phyloP scores from a whole-genome alignment of 192 early-diverging fungal species.

The Geranomyces variabilis region DNA sequence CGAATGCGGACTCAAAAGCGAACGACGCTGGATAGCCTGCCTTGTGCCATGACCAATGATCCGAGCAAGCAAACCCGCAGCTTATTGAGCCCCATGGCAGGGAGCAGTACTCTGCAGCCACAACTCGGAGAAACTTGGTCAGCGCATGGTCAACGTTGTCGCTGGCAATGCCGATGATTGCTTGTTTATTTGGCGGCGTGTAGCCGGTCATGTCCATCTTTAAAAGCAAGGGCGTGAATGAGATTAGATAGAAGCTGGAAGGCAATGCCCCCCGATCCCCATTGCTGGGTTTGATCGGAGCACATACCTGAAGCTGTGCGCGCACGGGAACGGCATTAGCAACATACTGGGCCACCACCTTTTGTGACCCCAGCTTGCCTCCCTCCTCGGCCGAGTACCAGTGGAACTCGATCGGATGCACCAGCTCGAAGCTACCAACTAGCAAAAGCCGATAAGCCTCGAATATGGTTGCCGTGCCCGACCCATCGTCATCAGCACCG shows the following conservation, averaged over 20 bases:
- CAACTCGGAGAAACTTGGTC: conserved; percentile 43
- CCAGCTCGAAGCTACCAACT: too few relatives aligned
- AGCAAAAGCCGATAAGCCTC: conserved; percentile 56
- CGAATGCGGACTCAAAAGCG: conserved; percentile 46
- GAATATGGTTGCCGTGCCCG: conserved; percentile 80
- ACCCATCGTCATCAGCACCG: conserved; percentile 84
- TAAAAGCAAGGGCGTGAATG: neutral
- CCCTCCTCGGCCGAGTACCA: conserved; percentile 89
- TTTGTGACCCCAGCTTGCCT: conserved; percentile 83
- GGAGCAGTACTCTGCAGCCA: conserved; percentile 65
- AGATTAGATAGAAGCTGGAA: too few relatives aligned
- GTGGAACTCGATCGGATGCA: conserved; percentile 85
- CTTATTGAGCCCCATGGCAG: conserved; percentile 62
- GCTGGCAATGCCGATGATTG: conserved; percentile 68
- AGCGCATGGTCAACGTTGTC: conserved; percentile 71
- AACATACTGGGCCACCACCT: conserved; percentile 47
- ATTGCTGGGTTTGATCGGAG: too few relatives aligned
- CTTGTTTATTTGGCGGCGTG: conserved; percentile 46
- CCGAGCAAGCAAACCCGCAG: conserved; percentile 85
- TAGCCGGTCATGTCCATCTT: conserved; percentile 93
- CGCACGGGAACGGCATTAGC: neutral
- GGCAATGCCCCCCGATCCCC: too few relatives aligned
- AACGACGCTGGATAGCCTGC: conserved; percentile 83
- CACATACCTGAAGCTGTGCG: neutral
- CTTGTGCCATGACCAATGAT: conserved; percentile 86